Evolutionary conservation across 495 filamentous ascomycete species (phyloP).

Genomic region (Poronia punctata): DNA sequence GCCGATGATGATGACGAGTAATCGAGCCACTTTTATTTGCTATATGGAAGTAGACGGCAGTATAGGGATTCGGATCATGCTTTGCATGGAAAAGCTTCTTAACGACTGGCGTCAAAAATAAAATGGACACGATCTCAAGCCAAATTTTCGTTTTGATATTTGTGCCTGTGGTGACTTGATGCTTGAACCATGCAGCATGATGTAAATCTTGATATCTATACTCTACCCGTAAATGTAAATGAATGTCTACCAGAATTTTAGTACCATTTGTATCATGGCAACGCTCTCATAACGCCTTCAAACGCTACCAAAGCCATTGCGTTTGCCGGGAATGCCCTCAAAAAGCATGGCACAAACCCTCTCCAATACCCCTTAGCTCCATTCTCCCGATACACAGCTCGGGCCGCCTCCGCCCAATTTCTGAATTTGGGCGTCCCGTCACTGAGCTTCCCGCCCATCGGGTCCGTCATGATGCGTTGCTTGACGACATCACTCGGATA

Average conservation of each 20-base stretch:
- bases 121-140: slow-evolving; percentile 17
- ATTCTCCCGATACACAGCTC: slow-evolving; percentile 63
- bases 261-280: slow-evolving; percentile 50
- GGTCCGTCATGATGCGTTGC: slow-evolving; percentile 96
- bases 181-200: background rate
- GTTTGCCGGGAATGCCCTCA: slow-evolving; percentile 94
- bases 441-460: slow-evolving; percentile 60
- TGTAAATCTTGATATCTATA: background rate
- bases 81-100: slow-evolving; percentile 13
- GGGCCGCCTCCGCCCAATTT: slow-evolving; percentile 75
- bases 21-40: slow-evolving; percentile 17
- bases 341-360: slow-evolving; percentile 87
- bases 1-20: slow-evolving; percentile 98
- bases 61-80: slow-evolving; percentile 12
- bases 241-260: no score
- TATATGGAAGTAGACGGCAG: slow-evolving; percentile 2
- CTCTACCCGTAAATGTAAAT: background rate
- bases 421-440: slow-evolving; percentile 65
- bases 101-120: slow-evolving; percentile 12
- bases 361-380: slow-evolving; percentile 83
- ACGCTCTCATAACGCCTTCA: slow-evolving; percentile 79
- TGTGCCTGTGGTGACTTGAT: background rate
- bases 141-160: background rate
- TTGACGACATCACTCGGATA: slow-evolving; percentile 96
- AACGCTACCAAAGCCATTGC: slow-evolving; percentile 89